These are phyloP conservation scores for Exsudoporus floridanus DNA, from an alignment of 1,284 basidiomycete species.

Conservation along the genomic window DNA sequence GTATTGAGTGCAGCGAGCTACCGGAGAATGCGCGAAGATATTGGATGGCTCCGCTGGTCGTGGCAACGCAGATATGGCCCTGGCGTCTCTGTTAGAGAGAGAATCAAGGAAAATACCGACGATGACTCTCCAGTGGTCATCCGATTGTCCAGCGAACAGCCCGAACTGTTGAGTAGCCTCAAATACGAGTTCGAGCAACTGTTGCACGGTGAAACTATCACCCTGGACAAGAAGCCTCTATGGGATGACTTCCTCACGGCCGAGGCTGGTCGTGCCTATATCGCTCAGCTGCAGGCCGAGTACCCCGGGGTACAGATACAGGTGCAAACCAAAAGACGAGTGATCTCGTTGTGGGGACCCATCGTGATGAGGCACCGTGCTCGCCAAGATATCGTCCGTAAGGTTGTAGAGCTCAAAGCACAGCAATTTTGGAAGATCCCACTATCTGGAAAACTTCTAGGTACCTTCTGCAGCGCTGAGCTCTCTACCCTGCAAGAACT, in stretches of 20 bases:
- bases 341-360: constrained; percentile 54
- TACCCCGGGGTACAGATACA: constrained; percentile 45
- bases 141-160: constrained; percentile 46
- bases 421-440: constrained; percentile 44
- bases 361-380: constrained; percentile 40
- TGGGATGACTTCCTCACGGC: constrained; percentile 64
- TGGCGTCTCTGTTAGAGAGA: constrained; percentile 31
- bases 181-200: constrained; percentile 61
- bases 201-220: constrained; percentile 56
- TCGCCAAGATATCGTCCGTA: constrained; percentile 45
- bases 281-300: constrained; percentile 42
- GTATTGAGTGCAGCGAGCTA: constrained; percentile 40
- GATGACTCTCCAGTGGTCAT: constrained; percentile 37
- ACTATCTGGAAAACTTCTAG: constrained; percentile 45
- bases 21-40: constrained; percentile 37
- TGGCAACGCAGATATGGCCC: constrained; percentile 28
- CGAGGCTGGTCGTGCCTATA: constrained; percentile 42
- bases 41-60: constrained; percentile 36
- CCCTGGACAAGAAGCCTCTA: constrained; percentile 45
- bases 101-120: constrained; percentile 14
- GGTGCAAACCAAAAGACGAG: constrained; percentile 41
- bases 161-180: constrained; percentile 48
- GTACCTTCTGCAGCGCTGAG: constrained; percentile 45
- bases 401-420: constrained; percentile 42
- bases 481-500: constrained; percentile 39